phyloP scores from a whole-genome alignment of 768 basidiomycete species.

The Lactifluus piperatus region DNA sequence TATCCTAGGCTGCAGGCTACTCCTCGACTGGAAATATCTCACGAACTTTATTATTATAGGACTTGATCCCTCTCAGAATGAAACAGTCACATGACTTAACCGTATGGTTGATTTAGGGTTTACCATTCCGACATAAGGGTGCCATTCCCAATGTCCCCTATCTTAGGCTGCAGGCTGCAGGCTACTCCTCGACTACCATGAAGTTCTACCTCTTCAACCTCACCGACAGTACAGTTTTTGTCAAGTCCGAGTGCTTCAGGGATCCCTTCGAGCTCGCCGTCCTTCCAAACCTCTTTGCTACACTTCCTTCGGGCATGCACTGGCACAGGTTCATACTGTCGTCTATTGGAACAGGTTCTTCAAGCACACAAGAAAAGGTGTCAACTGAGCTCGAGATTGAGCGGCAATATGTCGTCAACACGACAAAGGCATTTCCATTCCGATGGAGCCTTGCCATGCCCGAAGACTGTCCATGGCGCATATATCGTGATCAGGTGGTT shows the following conservation, averaged over 20 bases:
- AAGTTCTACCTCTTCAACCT: slow-evolving; percentile 32
- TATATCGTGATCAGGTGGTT: slow-evolving; percentile 49
- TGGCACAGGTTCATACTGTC: slow-evolving; percentile 3
- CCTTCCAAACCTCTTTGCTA: slow-evolving; percentile 6
- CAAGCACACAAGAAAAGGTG: slow-evolving; percentile 16
- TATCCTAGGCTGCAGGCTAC: too few relatives aligned
- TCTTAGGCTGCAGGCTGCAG: too few relatives aligned
- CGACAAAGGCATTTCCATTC: not conserved
- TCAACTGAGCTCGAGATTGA: slow-evolving; percentile 2
- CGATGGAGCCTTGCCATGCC: slow-evolving; percentile 30
- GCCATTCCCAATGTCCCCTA: too few relatives aligned
- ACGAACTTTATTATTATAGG: too few relatives aligned
- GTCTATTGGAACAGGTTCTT: not conserved
- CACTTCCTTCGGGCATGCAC: slow-evolving; percentile 13
- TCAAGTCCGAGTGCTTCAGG: not conserved
- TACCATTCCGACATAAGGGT: too few relatives aligned
- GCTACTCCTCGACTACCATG: slow-evolving; percentile 7
- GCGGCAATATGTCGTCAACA: not conserved
- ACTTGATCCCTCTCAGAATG: too few relatives aligned
- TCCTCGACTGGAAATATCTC: too few relatives aligned
- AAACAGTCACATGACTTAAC: too few relatives aligned
- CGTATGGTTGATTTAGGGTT: too few relatives aligned
- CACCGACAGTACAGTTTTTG: slow-evolving; percentile 26
- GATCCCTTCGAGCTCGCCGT: not conserved
- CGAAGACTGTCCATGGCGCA: slow-evolving; percentile 44